These are phyloP conservation scores for Moesziomyces sp. DNA, from an alignment of 1,284 basidiomycete genomes.

Conservation along the genomic window DNA sequence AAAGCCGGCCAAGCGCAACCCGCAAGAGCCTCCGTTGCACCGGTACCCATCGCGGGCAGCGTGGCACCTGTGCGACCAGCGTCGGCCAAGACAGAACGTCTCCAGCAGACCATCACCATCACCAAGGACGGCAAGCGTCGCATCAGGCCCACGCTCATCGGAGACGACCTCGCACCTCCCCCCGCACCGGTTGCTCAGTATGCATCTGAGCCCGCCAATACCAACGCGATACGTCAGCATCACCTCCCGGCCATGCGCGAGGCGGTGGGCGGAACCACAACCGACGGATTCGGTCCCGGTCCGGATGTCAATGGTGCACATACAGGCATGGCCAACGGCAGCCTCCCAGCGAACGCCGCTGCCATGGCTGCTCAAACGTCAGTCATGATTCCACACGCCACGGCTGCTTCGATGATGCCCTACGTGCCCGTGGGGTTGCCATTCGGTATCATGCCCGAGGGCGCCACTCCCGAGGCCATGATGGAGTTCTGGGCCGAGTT, in stretches of 20 bases:
- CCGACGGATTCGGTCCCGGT: constrained; percentile 28
- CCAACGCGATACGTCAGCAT: constrained; percentile 13
- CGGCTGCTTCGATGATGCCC: constrained; percentile 32
- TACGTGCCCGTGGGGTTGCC: constrained; percentile 35
- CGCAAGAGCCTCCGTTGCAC: constrained; percentile 25
- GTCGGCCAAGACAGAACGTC: constrained; percentile 32
- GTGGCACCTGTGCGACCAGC: constrained; percentile 22
- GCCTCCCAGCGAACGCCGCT: constrained; percentile 3
- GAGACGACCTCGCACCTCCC: constrained; percentile 35
- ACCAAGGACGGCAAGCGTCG: constrained; percentile 74
- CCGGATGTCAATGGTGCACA: constrained; percentile 22
- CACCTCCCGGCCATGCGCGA: constrained; percentile 42
- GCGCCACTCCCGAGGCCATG: constrained; percentile 40
- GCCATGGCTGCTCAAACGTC: constrained; percentile 4
- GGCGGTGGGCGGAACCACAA: constrained; percentile 38
- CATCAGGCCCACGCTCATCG: constrained; percentile 73
- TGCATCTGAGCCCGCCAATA: constrained; percentile 12
- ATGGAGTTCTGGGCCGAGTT: constrained; percentile 52
- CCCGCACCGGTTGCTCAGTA: constrained; percentile 10
- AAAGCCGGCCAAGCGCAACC: constrained; percentile 46
- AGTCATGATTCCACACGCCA: constrained; percentile 10
- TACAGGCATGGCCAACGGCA: constrained; percentile 17
- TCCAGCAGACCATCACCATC: constrained; percentile 68
- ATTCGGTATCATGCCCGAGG: constrained; percentile 49
- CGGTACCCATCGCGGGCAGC: constrained; percentile 27